Evolutionary conservation across 1,284 basidiomycete species (phyloP).

Genomic region (Serendipita sp.): DNA sequence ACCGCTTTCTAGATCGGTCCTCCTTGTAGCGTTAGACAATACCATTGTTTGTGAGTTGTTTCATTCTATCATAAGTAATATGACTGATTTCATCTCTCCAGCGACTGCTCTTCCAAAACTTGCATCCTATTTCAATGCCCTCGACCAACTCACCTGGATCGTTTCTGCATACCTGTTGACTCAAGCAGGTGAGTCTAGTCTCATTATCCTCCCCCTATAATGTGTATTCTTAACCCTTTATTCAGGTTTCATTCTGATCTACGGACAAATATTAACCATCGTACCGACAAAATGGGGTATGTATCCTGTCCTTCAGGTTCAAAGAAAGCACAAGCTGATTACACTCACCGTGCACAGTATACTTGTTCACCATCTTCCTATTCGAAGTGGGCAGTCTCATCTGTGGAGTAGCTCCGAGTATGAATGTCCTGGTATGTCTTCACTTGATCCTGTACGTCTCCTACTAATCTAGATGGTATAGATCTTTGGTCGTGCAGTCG

Average conservation of each 20-base stretch:
- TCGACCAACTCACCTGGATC: conserved; percentile 26
- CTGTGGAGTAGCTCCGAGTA: conserved; percentile 30
- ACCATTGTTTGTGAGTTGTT: conserved; percentile 1
- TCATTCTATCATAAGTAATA: background rate
- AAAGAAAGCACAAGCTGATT: conserved; percentile 20
- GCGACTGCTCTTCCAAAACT: conserved; percentile 26
- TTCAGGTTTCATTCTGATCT: conserved; percentile 13
- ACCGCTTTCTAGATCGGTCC: background rate
- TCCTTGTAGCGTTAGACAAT: background rate
- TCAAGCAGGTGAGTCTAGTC: conserved; percentile 14
- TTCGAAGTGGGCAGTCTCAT: conserved; percentile 32
- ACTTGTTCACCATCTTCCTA: conserved; percentile 28
- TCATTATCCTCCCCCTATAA: conserved; percentile 12
- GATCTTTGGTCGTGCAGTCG: conserved; percentile 34
- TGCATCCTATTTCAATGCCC: conserved; percentile 27
- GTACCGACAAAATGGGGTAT: conserved; percentile 23
- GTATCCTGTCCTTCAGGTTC: conserved; percentile 23
- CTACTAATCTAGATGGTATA: background rate
- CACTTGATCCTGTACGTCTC: background rate
- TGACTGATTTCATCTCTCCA: conserved; percentile 9
- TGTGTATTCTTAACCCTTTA: conserved; percentile 1
- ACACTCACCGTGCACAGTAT: conserved; percentile 22
- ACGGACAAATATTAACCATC: conserved; percentile 9
- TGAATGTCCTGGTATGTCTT: conserved; percentile 20
- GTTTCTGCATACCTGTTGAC: conserved; percentile 30